These are phyloP conservation scores for Saccharomyces pastorianus DNA, from an alignment of 1,139 yeast species.

Conservation along the genomic window DNA sequence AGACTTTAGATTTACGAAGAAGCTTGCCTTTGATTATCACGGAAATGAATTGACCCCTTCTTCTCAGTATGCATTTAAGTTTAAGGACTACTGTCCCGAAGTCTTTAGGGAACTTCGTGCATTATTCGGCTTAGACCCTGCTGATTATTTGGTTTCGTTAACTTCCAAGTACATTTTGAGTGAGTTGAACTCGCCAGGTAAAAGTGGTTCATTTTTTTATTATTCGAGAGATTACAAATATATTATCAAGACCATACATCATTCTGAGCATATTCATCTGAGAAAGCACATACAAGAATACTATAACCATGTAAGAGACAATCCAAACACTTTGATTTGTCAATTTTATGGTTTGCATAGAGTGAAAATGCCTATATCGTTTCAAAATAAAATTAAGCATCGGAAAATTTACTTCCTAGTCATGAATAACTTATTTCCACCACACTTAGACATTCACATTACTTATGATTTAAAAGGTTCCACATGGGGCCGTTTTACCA, in stretches of 20 bases:
- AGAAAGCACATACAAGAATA: constrained; percentile 69
- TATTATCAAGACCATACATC: constrained; percentile 93
- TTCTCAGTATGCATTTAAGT: constrained; percentile 90
- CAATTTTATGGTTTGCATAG: constrained; percentile 95
- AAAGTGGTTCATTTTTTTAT: constrained; percentile 92
- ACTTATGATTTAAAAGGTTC: constrained; percentile 94
- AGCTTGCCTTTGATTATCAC: constrained; percentile 75
- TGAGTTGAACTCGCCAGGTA: constrained; percentile 93
- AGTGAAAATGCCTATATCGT: constrained; percentile 74
- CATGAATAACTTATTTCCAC: constrained; percentile 96
- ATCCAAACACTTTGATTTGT: constrained; percentile 82
- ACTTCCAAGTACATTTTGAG: constrained; percentile 89
- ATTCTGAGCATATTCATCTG: constrained; percentile 80
- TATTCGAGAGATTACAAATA: constrained; percentile 89
- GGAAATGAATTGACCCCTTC: constrained; percentile 84
- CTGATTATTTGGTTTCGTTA: constrained; percentile 85
- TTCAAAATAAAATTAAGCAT: constrained; percentile 37
- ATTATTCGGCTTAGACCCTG: constrained; percentile 83
- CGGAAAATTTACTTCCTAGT: constrained; percentile 89
- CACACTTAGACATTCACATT: constrained; percentile 77
- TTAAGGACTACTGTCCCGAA: constrained; percentile 92
- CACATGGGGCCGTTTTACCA: constrained; percentile 68
- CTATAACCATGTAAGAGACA: constrained; percentile 67
- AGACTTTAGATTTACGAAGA: constrained; percentile 66
- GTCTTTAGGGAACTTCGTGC: constrained; percentile 81